phyloP scores from a whole-genome alignment of 177 flowering plant species.

The Telopea speciosissima region DNA sequence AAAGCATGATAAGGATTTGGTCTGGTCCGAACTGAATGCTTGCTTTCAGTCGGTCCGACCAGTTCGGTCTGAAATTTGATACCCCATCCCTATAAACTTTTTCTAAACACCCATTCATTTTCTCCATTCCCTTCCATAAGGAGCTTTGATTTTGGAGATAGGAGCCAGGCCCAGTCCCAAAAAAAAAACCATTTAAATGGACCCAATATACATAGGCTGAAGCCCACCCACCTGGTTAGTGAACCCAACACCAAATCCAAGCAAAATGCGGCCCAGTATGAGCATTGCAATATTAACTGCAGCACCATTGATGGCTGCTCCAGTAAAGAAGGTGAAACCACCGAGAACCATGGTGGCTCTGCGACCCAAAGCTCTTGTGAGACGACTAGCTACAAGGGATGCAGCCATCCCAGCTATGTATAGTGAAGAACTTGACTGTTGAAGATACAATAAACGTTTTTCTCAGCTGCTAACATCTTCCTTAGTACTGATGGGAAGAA shows the following conservation, averaged over 20 bases:
- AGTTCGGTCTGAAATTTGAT: too few relatives aligned
- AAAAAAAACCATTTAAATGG: background rate
- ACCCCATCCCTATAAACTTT: too few relatives aligned
- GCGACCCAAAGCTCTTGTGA: background rate
- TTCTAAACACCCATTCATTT: too few relatives aligned
- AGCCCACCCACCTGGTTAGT: background rate
- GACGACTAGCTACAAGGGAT: background rate
- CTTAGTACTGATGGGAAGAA: slow-evolving; percentile 29
- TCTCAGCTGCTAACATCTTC: slow-evolving; percentile 14
- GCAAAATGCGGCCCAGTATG: background rate
- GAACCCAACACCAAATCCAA: background rate
- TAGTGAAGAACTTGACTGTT: slow-evolving; percentile 23
- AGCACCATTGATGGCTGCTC: background rate
- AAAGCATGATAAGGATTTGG: too few relatives aligned
- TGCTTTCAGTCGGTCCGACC: too few relatives aligned
- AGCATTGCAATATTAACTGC: background rate
- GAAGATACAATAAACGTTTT: slow-evolving; percentile 20
- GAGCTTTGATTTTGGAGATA: too few relatives aligned
- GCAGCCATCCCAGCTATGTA: slow-evolving; percentile 25
- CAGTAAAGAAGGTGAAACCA: background rate
- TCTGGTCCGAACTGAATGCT: too few relatives aligned
- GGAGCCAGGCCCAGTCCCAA: background rate
- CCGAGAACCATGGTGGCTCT: background rate
- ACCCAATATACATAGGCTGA: background rate
- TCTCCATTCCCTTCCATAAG: too few relatives aligned